phyloP scores from a whole-genome alignment of 2,329 filamentous ascomycete species.

The Ascochyta fabae region DNA sequence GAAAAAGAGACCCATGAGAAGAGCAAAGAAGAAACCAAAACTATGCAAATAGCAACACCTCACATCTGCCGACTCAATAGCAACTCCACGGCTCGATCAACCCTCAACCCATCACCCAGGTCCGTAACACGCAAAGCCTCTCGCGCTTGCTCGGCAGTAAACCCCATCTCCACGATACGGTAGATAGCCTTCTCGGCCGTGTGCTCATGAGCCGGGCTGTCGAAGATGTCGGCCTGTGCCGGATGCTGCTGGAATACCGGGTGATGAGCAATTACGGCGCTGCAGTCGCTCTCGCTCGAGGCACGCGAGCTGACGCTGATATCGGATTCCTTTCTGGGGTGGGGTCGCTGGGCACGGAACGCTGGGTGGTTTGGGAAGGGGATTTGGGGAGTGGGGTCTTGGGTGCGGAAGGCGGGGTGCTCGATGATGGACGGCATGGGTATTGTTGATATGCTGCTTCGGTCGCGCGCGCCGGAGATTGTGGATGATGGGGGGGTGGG shows the following conservation, averaged over 20 bases:
- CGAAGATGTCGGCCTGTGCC: slow-evolving; percentile 39
- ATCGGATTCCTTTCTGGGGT: background rate
- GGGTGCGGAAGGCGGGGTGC: slow-evolving; percentile 23
- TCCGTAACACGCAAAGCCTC: slow-evolving; percentile 66
- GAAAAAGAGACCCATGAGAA: background rate
- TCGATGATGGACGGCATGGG: slow-evolving; percentile 43
- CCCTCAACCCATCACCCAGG: slow-evolving; percentile 63
- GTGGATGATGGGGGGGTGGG: slow-evolving; percentile 41
- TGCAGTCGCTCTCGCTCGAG: slow-evolving; percentile 8
- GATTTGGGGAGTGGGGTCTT: slow-evolving; percentile 10
- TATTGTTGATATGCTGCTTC: slow-evolving; percentile 33
- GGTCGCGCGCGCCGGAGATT: slow-evolving; percentile 30
- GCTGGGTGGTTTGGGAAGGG: slow-evolving; percentile 23
- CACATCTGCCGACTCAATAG: slow-evolving; percentile 47
- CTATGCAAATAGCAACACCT: background rate
- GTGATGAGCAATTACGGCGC: slow-evolving; percentile 12
- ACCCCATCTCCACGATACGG: slow-evolving; percentile 66
- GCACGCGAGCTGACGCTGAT: slow-evolving; percentile 5
- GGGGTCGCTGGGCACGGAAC: background rate
- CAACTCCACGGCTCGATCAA: slow-evolving; percentile 63
- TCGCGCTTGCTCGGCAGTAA: slow-evolving; percentile 61
- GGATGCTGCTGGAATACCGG: slow-evolving; percentile 41
- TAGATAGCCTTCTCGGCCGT: slow-evolving; percentile 64
- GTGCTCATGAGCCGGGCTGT: slow-evolving; percentile 52
- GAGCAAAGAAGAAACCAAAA: background rate